Conservation (phyloP, 1,284 basidiomycete species). For the Moesziomyces globuligerus region DNA sequence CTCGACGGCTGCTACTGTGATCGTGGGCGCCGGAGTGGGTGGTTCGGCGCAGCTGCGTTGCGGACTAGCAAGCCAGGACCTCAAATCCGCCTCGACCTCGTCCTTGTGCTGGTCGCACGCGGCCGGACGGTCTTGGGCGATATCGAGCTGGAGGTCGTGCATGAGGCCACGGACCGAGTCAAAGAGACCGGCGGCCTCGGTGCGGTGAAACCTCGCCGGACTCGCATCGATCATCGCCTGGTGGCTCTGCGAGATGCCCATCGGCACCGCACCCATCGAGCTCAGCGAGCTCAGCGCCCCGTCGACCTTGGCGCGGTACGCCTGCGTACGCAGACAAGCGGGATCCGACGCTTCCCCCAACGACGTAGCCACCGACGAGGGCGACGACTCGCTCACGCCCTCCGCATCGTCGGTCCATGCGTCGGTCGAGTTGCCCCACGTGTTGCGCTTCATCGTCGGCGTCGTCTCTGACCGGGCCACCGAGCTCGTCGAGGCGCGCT, state of each 20-base stretch:
- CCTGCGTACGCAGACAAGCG: not conserved
- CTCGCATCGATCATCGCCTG: conserved; percentile 21
- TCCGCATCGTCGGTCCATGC: not conserved
- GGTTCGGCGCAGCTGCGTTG: too few species aligned
- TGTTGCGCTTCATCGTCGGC: conserved; percentile 7
- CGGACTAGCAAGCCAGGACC: not conserved
- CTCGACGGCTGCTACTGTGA: not conserved
- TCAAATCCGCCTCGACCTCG: not conserved
- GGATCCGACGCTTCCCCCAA: not conserved
- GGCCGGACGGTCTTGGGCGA: not conserved
- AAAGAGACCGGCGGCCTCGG: conserved; percentile 12
- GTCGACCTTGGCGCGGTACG: too few species aligned
- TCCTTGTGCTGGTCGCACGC: not conserved
- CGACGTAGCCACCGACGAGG: conserved; percentile 11
- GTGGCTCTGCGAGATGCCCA: conserved; percentile 21
- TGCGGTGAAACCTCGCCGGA: conserved; percentile 3
- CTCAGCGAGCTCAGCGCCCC: too few species aligned
- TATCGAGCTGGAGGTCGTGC: conserved; percentile 10
- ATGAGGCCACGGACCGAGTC: conserved; percentile 25
- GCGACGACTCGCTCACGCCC: conserved; percentile 1
- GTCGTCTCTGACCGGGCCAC: not conserved
- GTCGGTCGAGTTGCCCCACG: not conserved
- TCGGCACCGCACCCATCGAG: conserved; percentile 6
- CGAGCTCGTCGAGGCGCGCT: not conserved
- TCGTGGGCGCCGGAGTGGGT: not conserved